These are phyloP conservation scores for Colletotrichum sp. DNA, from an alignment of 2,329 filamentous ascomycete species.

Conservation along the genomic window DNA sequence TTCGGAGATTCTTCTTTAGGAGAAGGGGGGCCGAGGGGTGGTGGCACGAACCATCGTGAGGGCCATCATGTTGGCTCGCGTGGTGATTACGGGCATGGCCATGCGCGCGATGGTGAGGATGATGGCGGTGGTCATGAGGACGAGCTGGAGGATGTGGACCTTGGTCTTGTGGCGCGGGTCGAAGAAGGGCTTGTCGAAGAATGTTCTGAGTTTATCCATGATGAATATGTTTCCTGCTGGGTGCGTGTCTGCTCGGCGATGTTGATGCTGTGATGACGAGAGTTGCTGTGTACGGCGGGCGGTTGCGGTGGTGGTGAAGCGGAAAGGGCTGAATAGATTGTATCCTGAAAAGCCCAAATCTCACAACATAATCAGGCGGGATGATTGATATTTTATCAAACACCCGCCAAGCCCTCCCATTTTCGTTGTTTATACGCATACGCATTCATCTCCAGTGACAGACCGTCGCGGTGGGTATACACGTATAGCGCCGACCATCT, in stretches of 20 bases:
- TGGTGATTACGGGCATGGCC: neutral
- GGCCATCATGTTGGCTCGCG: constrained; percentile 16
- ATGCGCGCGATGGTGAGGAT: constrained; percentile 10
- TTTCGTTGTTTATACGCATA: neutral
- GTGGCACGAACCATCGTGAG: constrained; percentile 3
- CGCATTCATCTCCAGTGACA: neutral
- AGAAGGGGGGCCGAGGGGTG: neutral
- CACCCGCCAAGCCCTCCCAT: neutral
- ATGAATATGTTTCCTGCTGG: neutral
- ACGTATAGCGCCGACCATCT: neutral
- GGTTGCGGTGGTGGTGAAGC: accelerated
- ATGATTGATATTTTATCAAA: neutral
- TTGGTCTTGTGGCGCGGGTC: constrained; percentile 15
- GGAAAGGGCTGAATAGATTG: neutral
- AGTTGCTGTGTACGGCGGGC: neutral
- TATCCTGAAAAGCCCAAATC: neutral
- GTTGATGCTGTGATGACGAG: accelerated
- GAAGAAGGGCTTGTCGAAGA: constrained; percentile 9
- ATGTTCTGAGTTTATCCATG: neutral
- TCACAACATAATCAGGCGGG: neutral
- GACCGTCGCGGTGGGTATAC: neutral
- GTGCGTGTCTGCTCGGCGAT: accelerated
- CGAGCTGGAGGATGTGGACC: constrained; percentile 8
- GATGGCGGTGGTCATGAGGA: neutral
- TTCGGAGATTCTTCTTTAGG: neutral